phyloP scores from a whole-genome alignment of 306 rosid species.

The Herpetospermum pedunculosum region DNA sequence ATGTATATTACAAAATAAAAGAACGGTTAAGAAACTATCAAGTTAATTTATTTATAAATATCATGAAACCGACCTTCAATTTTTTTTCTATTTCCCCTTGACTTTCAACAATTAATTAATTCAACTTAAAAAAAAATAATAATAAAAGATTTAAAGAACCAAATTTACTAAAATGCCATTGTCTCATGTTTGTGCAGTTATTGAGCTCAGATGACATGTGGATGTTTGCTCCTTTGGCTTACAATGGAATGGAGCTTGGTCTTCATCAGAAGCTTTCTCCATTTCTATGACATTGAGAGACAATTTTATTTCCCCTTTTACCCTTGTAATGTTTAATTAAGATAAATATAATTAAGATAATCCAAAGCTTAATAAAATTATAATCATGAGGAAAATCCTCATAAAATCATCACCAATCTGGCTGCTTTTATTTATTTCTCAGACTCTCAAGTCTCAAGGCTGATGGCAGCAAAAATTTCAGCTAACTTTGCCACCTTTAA shows the following conservation, averaged over 20 bases:
- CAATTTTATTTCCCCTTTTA: background rate
- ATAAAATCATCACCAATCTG: background rate
- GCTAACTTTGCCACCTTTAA: background rate
- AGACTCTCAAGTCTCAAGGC: background rate
- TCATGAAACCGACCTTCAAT: background rate
- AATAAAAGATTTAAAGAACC: background rate
- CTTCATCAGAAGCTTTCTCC: constrained; percentile 34
- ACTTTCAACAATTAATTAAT: background rate
- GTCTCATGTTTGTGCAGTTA: constrained; percentile 34
- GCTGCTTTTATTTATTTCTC: background rate
- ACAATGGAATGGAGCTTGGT: constrained; percentile 81
- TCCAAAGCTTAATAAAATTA: constrained; percentile 23
- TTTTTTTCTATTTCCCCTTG: background rate
- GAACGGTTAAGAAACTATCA: background rate
- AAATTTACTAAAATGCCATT: background rate
- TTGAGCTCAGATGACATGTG: constrained; percentile 83
- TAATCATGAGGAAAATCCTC: constrained; percentile 27
- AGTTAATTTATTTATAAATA: background rate
- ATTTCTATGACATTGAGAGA: constrained; percentile 27
- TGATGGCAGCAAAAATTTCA: background rate
- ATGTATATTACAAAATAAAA: background rate
- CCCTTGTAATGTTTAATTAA: constrained; percentile 9
- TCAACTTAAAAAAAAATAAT: background rate
- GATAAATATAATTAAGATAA: constrained; percentile 8
- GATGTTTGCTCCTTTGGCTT: constrained; percentile 95